Base-by-base conservation (phyloP, 2,329 filamentous ascomycete genomes). In the Cordyceps farinosa region DNA sequence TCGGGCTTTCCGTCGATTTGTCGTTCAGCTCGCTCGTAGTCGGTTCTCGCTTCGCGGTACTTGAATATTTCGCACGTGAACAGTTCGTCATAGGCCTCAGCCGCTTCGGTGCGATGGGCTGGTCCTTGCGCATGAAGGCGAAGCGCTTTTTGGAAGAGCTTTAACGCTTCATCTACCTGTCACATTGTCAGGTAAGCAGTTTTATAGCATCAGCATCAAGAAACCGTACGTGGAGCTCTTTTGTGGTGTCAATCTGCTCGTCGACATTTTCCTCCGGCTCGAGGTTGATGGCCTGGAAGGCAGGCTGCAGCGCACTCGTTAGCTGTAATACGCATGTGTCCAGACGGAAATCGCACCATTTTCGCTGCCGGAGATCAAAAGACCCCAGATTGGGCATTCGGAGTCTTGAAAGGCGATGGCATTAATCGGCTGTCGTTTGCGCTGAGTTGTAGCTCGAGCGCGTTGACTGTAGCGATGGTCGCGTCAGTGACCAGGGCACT, bases 21-120 rank as follows among this genome's bases (percentile, higher is more conserved):
- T 67, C 77, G 75, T 66, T 87, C 87, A 63, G 88, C 83, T 68
- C 91, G 87, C 67, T 90, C 87, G 71, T 93, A 96, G 69, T 97
- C 92, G 59, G 92, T 93, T 48, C 87, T 80, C 4, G 90, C 92
- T 74, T 98, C 94, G 58, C 90, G 90, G 72, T 95, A 97, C 71
- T 87, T 89, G 79, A 98, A 98, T 64, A 99, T 95, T 62, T 97
- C 95, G 32, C 93, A 97, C 60, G 89, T 80, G 75, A 99, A 96
- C 1, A 99, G 86, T 44, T 86, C 86, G 54, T 89, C 82, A 77
- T 99, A 99, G 52, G 95, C 94, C 58, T 88, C 84, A 50, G 84
- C 83, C 27, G 96, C 94, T 71, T 92, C 87, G 54, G 86, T 77
- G 73, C 91, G 95, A 61, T 87, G 90, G 22, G 79, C 79, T 0